Evolutionary conservation across 2,329 filamentous ascomycete genomes (phyloP).

Genomic region (Colletotrichum shisoi): DNA sequence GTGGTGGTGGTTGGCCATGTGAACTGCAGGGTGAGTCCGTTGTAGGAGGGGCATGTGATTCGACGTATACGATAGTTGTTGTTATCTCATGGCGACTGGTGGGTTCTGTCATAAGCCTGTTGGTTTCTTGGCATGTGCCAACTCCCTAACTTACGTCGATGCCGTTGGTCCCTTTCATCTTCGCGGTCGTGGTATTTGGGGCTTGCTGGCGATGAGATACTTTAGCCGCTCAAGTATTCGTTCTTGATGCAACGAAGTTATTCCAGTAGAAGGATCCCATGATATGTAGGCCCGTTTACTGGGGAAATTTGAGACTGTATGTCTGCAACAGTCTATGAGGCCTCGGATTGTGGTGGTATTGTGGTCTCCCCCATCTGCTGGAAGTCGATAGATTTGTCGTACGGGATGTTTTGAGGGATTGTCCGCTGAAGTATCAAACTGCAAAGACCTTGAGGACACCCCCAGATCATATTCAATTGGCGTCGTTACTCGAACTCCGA

Average conservation of each 20-base stretch:
- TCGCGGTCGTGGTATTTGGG: background rate
- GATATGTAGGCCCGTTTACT: background rate
- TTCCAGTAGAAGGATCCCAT: no score
- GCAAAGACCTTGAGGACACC: no score
- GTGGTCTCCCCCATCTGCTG: no score
- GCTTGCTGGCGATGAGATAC: background rate
- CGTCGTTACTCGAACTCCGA: no score
- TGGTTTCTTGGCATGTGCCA: background rate
- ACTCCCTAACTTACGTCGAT: background rate
- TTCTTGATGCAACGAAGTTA: background rate
- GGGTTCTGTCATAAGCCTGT: background rate
- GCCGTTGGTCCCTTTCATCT: background rate
- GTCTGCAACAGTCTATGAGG: no score
- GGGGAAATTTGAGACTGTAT: no score
- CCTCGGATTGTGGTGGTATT: no score
- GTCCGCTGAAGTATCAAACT: no score
- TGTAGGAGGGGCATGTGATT: no score
- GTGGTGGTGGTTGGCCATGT: slow-evolving; percentile 42
- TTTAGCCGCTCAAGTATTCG: background rate
- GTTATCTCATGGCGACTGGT: background rate
- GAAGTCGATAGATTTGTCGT: no score
- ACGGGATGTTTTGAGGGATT: no score
- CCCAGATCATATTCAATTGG: no score
- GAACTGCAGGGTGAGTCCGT: background rate
- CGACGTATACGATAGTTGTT: background rate